Evolutionary conservation across 345 rosid genomes (phyloP).

Genomic region (Lenwebbia sp.): DNA sequence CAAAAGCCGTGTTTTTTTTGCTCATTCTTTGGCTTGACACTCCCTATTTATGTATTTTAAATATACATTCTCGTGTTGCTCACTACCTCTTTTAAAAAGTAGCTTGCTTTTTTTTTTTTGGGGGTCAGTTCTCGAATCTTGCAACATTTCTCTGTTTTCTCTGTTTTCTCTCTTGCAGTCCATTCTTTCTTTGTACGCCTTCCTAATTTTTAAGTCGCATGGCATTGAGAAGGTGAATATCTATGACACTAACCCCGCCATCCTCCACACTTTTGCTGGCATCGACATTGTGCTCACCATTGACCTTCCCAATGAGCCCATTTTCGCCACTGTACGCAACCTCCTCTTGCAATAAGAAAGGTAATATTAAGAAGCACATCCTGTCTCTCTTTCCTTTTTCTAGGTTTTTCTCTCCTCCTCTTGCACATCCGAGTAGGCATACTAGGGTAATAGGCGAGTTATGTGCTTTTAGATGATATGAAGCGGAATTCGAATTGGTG

Average conservation of each 20-base stretch:
- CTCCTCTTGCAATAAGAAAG: not conserved
- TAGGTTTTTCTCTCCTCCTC: too few relatives aligned
- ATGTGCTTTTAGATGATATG: too few relatives aligned
- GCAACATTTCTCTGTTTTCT: not conserved
- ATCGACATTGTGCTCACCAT: not conserved
- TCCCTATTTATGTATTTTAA: rapidly evolving
- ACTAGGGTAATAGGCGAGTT: too few relatives aligned
- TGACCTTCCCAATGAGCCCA: not conserved
- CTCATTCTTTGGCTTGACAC: rapidly evolving
- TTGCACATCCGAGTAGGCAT: too few relatives aligned
- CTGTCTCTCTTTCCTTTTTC: too few relatives aligned
- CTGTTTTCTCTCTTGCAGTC: not conserved
- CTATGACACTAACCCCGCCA: not conserved
- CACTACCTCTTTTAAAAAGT: not conserved
- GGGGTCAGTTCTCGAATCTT: not conserved
- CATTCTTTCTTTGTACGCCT: not conserved
- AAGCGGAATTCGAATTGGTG: too few relatives aligned
- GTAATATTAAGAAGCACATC: too few relatives aligned
- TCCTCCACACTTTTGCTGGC: not conserved
- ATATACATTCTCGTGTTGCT: rapidly evolving
- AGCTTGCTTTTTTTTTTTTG: rapidly evolving
- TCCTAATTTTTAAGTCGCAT: not conserved
- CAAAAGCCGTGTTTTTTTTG: rapidly evolving
- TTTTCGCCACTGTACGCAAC: too few relatives aligned
- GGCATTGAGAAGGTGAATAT: not conserved